phyloP scores from a whole-genome alignment of 345 rosid species.

The Brassica rapa region DNA sequence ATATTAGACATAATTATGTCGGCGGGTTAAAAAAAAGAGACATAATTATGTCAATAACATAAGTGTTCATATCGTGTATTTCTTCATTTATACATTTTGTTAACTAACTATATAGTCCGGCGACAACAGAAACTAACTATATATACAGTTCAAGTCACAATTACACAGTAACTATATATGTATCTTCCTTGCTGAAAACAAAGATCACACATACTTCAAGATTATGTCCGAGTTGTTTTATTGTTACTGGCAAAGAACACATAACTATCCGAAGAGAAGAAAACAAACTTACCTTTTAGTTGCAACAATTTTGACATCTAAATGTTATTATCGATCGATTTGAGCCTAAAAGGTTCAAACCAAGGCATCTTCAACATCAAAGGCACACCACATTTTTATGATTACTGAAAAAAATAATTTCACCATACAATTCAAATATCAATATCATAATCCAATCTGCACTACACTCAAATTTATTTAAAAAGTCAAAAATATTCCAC shows the following conservation, averaged over 20 bases:
- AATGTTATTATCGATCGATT: not conserved
- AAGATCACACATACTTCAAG: not conserved
- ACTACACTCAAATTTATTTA: not conserved
- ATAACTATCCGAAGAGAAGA: not conserved
- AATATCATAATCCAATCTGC: not conserved
- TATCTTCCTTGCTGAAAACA: not conserved
- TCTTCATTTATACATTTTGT: not conserved
- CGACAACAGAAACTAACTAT: not conserved
- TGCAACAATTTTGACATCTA: not conserved
- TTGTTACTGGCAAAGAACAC: not conserved
- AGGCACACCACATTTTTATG: not conserved
- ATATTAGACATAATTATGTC: constrained; percentile 14
- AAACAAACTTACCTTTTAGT: not conserved
- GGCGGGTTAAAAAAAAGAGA: constrained; percentile 21
- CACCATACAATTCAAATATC: not conserved
- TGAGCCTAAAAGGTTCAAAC: not conserved
- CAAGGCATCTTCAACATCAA: not conserved
- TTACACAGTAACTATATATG: not conserved
- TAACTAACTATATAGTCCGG: not conserved
- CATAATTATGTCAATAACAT: not conserved
- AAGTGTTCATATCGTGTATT: not conserved
- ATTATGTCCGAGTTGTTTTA: not conserved
- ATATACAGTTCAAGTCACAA: not conserved
- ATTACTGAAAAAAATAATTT: not conserved
- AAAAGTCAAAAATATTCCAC: constrained; percentile 18